Evolutionary conservation across 352 stramenopile species (phyloP).

Genomic region (Globisporangium orthogonon): DNA sequence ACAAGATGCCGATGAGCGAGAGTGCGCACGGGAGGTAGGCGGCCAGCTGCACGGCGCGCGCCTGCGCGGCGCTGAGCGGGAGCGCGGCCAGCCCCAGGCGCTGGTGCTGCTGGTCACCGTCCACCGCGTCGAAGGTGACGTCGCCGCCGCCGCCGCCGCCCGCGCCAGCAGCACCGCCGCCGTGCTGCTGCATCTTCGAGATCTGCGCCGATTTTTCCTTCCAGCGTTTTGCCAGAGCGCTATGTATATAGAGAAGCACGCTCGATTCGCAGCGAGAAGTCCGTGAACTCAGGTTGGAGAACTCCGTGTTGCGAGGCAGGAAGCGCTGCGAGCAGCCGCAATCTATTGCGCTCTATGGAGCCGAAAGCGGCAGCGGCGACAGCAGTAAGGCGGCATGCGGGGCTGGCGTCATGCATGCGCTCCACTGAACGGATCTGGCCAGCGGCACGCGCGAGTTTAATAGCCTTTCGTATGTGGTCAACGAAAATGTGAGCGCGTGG

Average conservation of each 20-base stretch:
- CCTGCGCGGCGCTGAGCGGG: conserved; percentile 20
- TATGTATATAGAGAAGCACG: too few relatives aligned
- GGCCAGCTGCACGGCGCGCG: conserved; percentile 28
- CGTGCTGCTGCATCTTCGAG: not conserved
- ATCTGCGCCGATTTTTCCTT: not conserved
- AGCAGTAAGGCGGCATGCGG: not conserved
- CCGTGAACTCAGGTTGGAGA: too few relatives aligned
- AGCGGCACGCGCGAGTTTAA: not conserved
- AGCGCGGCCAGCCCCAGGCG: conserved; percentile 1
- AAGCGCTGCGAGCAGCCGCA: too few relatives aligned
- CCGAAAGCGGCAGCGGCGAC: too few relatives aligned
- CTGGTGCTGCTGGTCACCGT: conserved; percentile 4
- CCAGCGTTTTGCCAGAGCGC: too few relatives aligned
- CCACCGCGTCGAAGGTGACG: conserved; percentile 5
- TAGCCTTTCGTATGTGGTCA: not conserved
- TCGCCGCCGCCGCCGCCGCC: not conserved
- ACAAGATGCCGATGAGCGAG: conserved; percentile 55
- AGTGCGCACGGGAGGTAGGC: conserved; percentile 40
- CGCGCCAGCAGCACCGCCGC: not conserved
- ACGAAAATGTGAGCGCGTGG: too few relatives aligned
- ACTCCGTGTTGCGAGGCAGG: too few relatives aligned
- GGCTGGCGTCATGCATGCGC: not conserved
- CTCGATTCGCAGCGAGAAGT: too few relatives aligned
- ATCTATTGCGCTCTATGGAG: too few relatives aligned
- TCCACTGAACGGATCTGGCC: not conserved